Evolutionary conservation across 2,329 filamentous ascomycete genomes (phyloP).

Genomic region (Colletotrichum sp.): DNA sequence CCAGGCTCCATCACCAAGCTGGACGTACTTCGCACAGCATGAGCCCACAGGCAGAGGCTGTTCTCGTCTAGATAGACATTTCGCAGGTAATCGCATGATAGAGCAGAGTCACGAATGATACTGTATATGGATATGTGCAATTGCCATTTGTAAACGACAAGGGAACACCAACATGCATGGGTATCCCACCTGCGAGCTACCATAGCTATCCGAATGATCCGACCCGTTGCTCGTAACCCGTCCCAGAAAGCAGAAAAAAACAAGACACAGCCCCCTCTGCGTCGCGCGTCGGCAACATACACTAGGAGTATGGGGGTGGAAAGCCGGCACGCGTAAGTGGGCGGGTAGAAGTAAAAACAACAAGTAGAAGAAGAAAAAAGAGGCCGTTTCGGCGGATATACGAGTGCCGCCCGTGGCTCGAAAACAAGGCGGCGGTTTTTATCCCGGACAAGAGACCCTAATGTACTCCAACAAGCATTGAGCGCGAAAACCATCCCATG

Average conservation of each 20-base stretch:
- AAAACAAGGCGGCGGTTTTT: constrained; percentile 19
- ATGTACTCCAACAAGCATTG: constrained; percentile 38
- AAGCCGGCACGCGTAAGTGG: constrained; percentile 5
- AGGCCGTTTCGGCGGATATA: constrained; percentile 25
- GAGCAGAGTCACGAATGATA: background rate
- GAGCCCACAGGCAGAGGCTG: background rate
- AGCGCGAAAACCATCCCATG: constrained; percentile 15
- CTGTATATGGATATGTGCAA: constrained; percentile 6
- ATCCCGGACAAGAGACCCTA: constrained; percentile 23
- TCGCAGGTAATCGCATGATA: too few relatives aligned
- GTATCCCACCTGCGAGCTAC: constrained; percentile 19
- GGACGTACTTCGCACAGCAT: background rate
- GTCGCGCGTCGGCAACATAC: background rate
- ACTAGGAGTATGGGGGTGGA: background rate
- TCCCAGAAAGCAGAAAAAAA: background rate
- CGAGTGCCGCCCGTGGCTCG: constrained; percentile 12
- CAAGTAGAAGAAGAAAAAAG: constrained; percentile 28
- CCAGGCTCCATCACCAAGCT: background rate
- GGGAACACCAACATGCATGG: constrained; percentile 14
- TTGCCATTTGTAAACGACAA: constrained; percentile 17
- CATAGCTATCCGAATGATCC: constrained; percentile 19
- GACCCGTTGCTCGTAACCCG: constrained; percentile 21
- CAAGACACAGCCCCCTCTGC: background rate
- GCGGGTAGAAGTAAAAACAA: constrained; percentile 28
- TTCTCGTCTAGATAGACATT: background rate